These are phyloP conservation scores for Populus hybrid DNA, from an alignment of 441 rosid genomes.

Conservation along the genomic window DNA sequence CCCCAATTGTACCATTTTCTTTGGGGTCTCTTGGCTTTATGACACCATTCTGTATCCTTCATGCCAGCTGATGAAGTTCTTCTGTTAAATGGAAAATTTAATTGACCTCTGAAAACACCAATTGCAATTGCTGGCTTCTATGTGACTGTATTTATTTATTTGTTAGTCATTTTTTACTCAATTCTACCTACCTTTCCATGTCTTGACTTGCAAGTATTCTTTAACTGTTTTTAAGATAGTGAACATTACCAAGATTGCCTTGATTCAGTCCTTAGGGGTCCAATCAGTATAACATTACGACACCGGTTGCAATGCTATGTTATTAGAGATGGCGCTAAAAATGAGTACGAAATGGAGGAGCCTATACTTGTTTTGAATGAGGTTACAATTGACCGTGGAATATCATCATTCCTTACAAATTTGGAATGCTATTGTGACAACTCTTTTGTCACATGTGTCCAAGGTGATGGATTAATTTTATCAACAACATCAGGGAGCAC, in stretches of 20 bases:
- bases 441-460: slow-evolving; percentile 90
- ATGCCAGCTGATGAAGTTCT: slow-evolving; percentile 5
- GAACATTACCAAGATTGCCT: slow-evolving; percentile 82
- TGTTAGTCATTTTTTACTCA: not conserved
- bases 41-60: slow-evolving; percentile 82
- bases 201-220: slow-evolving; percentile 21
- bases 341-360: slow-evolving; percentile 74
- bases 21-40: slow-evolving; percentile 93
- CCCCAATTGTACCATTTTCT: slow-evolving; percentile 93
- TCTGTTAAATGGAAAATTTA: not conserved
- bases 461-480: slow-evolving; percentile 96
- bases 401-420: slow-evolving; percentile 89
- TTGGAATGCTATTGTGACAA: slow-evolving; percentile 96
- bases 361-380: slow-evolving; percentile 81
- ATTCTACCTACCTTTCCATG: not conserved
- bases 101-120: not conserved
- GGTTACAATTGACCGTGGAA: slow-evolving; percentile 98
- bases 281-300: slow-evolving; percentile 87
- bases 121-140: slow-evolving; percentile 4
- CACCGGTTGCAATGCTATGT: slow-evolving; percentile 82
- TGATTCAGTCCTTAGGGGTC: slow-evolving; percentile 75
- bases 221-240: slow-evolving; percentile 66
- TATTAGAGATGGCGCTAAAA: slow-evolving; percentile 74
- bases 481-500: slow-evolving; percentile 99
- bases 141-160: not conserved